phyloP scores from a whole-genome alignment of 148 eudicot genomes.

The Suaeda aralocaspica region DNA sequence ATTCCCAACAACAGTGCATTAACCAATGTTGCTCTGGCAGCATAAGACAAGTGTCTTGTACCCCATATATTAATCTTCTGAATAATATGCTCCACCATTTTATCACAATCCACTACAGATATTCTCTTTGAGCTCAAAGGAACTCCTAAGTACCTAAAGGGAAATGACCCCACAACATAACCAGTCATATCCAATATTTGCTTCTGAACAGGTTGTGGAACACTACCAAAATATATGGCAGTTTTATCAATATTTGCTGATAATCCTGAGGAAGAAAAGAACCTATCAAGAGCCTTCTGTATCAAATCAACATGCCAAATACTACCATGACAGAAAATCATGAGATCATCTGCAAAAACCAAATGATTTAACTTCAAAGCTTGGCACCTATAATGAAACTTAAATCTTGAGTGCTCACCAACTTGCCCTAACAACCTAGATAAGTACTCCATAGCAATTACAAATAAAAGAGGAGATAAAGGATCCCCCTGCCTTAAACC shows the following conservation, averaged over 20 bases:
- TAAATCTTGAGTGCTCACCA: no score
- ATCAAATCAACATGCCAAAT: no score
- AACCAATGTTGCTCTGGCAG: not conserved
- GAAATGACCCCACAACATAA: no score
- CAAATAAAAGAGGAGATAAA: no score
- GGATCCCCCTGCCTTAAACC: no score
- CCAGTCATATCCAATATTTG: not conserved
- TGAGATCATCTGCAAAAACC: no score
- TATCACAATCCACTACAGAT: not conserved
- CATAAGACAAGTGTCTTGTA: not conserved
- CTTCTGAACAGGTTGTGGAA: no score
- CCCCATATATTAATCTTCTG: not conserved
- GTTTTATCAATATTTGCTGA: not conserved
- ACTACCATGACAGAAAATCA: no score
- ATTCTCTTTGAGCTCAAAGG: not conserved
- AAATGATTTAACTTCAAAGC: no score
- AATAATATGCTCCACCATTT: not conserved
- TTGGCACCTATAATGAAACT: no score
- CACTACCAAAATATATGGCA: not conserved
- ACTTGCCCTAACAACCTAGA: no score
- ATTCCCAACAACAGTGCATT: not conserved
- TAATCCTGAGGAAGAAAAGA: not conserved
- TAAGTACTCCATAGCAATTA: no score
- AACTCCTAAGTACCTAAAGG: not conserved
- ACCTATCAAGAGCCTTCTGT: not conserved